These are phyloP conservation scores for Kodamaea leandrae DNA, from an alignment of 805 yeast genomes.

Conservation along the genomic window DNA sequence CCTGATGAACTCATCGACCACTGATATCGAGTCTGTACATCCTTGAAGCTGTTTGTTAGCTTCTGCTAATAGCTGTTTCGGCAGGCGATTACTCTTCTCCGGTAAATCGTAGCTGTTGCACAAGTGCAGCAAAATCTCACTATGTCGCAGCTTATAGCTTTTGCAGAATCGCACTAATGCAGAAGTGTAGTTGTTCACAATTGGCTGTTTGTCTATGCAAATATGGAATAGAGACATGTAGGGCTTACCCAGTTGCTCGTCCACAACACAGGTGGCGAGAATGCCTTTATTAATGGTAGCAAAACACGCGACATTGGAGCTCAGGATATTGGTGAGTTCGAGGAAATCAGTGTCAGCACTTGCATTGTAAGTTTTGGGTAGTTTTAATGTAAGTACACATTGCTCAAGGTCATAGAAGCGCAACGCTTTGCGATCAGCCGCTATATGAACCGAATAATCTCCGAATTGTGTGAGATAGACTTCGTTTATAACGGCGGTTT, in stretches of 20 bases:
- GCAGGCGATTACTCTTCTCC: constrained; percentile 2
- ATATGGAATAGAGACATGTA: constrained; percentile 2
- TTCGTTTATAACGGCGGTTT: constrained; percentile 2
- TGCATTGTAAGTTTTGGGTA: constrained; percentile 4
- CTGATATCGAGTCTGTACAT: constrained; percentile 1
- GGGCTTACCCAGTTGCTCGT: background rate
- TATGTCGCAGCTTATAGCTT: constrained; percentile 4
- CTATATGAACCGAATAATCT: constrained; percentile 4
- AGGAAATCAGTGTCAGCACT: constrained; percentile 2
- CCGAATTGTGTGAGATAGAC: constrained; percentile 4
- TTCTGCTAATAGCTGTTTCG: constrained; percentile 1
- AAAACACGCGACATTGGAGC: constrained; percentile 2
- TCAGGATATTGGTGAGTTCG: constrained; percentile 1
- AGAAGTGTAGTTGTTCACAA: constrained; percentile 4
- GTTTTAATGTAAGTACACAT: background rate
- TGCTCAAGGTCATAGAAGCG: constrained; percentile 1
- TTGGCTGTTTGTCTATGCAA: background rate
- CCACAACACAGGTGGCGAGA: background rate
- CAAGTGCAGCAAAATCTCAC: background rate
- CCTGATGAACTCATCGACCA: constrained; percentile 5
- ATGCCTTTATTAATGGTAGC: background rate
- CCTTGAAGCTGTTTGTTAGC: constrained; percentile 2
- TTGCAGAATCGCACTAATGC: constrained; percentile 4
- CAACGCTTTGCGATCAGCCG: constrained; percentile 2
- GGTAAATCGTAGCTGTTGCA: constrained; percentile 2